Percentiles rank a stretch among this genome's conserved stretches.
Evolutionary conservation across 257 asterid species (phyloP).

Genomic region (Rehmannia glutinosa): DNA sequence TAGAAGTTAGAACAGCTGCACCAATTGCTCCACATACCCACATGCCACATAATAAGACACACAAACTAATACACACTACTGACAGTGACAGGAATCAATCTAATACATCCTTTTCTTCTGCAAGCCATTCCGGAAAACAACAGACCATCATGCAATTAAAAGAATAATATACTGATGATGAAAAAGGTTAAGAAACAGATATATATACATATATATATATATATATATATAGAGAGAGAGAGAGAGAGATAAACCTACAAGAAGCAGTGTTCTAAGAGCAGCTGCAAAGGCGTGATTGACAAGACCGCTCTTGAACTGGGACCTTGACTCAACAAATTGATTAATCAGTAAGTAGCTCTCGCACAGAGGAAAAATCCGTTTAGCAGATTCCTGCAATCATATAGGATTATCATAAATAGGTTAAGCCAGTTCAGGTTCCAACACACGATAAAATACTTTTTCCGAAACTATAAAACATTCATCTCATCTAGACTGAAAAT

Average conservation of each 20-base stretch:
- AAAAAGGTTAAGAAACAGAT: neutral
- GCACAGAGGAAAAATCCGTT: slow-evolving; percentile 79
- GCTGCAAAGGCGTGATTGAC: slow-evolving; percentile 98
- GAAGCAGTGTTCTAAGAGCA: slow-evolving; percentile 83
- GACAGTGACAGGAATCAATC: neutral
- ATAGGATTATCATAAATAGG: neutral
- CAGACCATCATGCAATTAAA: neutral
- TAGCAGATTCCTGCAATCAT: slow-evolving; percentile 79
- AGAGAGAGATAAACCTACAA: slow-evolving; percentile 48
- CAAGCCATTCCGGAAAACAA: neutral
- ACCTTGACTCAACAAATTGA: slow-evolving; percentile 89
- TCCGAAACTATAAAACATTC: neutral
- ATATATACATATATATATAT: no score
- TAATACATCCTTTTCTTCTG: neutral
- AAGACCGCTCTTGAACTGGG: slow-evolving; percentile 87
- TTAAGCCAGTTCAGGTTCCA: neutral
- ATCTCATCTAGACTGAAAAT: slow-evolving; percentile 3
- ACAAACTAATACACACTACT: neutral
- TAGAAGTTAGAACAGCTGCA: no score
- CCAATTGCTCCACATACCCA: no score
- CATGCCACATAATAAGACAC: neutral
- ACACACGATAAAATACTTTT: neutral
- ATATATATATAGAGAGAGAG: no score
- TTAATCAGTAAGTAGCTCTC: slow-evolving; percentile 70
- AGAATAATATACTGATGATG: neutral